phyloP scores from a whole-genome alignment of 192 early-diverging fungal genomes.

The Podila epigama region DNA sequence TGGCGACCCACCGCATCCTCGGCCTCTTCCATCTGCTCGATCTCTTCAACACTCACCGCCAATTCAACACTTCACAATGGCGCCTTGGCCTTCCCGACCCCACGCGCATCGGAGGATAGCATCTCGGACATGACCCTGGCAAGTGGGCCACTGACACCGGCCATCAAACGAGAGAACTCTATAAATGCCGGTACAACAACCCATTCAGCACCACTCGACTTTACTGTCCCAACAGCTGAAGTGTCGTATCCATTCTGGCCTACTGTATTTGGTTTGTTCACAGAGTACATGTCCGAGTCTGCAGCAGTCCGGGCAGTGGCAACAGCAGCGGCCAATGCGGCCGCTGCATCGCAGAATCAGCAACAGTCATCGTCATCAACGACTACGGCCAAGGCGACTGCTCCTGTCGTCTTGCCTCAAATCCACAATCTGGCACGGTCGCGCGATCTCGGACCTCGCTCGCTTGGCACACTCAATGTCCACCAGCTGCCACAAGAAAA shows the following conservation, averaged over 20 bases:
- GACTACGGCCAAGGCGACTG: background rate
- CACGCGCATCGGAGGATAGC: constrained; percentile 8
- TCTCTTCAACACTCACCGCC: too few relatives aligned
- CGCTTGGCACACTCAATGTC: constrained; percentile 38
- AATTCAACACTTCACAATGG: background rate
- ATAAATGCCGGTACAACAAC: background rate
- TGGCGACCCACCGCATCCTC: constrained; percentile 39
- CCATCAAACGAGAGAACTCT: background rate
- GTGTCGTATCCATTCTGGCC: constrained; percentile 45
- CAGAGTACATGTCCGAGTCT: constrained; percentile 31
- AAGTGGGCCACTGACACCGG: too few relatives aligned
- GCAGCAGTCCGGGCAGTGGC: constrained; percentile 1
- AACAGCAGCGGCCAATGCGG: background rate
- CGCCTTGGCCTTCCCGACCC: background rate
- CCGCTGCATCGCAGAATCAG: background rate
- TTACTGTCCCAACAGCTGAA: constrained; percentile 13
- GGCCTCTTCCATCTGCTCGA: too few relatives aligned
- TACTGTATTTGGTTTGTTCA: constrained; percentile 41
- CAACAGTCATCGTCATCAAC: background rate
- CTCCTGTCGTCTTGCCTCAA: background rate
- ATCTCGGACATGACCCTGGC: constrained; percentile 10
- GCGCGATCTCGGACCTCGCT: constrained; percentile 29
- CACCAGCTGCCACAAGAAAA: constrained; percentile 45
- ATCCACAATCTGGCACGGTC: constrained; percentile 37
- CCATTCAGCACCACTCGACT: constrained; percentile 12